Conservation (phyloP, 371 early-diverging fungal species). For the Batkoa obscura region DNA sequence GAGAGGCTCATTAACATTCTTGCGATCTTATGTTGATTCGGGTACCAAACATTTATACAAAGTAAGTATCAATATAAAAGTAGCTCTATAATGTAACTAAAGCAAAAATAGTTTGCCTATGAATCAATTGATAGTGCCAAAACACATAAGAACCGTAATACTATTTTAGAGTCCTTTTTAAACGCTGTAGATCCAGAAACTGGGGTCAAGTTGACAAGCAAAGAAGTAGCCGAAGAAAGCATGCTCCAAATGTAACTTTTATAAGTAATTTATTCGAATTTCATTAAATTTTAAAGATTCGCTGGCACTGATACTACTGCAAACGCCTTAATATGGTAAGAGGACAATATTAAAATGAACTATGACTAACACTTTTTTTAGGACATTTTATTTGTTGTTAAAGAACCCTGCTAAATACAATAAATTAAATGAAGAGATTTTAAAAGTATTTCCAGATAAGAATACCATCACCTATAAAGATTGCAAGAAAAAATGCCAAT, state of each 20-base stretch:
- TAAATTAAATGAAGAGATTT: background rate
- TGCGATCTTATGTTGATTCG: background rate
- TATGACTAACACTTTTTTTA: background rate
- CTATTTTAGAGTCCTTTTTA: background rate
- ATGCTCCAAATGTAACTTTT: background rate
- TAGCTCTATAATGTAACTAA: background rate
- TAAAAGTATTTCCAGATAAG: background rate
- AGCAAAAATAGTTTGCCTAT: background rate
- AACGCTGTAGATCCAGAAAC: background rate
- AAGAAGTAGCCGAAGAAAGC: background rate
- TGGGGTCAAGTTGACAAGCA: background rate
- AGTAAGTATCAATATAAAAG: background rate
- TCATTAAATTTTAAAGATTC: background rate
- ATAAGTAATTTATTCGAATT: background rate
- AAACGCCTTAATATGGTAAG: background rate
- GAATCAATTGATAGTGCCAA: background rate
- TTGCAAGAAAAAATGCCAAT: constrained; percentile 9
- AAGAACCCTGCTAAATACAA: background rate
- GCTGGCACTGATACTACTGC: background rate
- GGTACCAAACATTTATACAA: background rate
- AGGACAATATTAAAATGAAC: background rate
- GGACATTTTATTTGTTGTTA: background rate
- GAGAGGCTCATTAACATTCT: background rate
- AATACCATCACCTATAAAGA: no score
- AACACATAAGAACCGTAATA: background rate